Conservation (phyloP, 257 asterid genomes). For the Scutellaria minor region DNA sequence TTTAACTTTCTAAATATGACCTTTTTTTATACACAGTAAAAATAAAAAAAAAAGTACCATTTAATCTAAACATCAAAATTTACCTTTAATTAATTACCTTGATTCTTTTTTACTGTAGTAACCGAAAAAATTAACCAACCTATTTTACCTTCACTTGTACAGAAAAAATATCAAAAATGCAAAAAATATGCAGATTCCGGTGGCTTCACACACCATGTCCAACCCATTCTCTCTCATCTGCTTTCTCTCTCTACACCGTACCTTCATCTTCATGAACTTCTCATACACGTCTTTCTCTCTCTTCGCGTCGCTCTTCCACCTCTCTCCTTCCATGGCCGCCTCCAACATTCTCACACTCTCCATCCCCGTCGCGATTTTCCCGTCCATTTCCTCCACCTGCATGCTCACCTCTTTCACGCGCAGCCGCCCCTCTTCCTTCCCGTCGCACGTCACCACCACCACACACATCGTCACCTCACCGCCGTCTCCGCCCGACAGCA, state of each 20-base stretch:
- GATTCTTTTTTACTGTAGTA: no score
- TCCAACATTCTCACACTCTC: constrained; percentile 51
- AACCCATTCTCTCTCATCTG: constrained; percentile 49
- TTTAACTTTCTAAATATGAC: no score
- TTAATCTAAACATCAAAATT: no score
- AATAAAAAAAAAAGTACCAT: no score
- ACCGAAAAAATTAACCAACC: no score
- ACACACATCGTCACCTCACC: constrained; percentile 49
- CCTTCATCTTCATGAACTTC: constrained; percentile 45
- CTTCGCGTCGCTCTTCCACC: constrained; percentile 40
- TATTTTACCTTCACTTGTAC: neutral
- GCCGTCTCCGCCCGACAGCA: constrained; percentile 33
- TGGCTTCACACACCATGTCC: constrained; percentile 50
- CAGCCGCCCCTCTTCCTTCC: constrained; percentile 57
- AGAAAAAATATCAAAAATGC: constrained; percentile 37
- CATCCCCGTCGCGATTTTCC: constrained; percentile 51
- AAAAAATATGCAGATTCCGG: constrained; percentile 51
- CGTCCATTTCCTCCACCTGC: constrained; percentile 72
- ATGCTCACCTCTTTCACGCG: constrained; percentile 65
- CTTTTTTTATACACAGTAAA: no score
- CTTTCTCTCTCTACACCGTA: constrained; percentile 44
- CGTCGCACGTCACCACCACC: constrained; percentile 61
- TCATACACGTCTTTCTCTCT: constrained; percentile 50
- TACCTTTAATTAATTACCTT: no score
- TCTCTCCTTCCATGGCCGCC: constrained; percentile 56